Evolutionary conservation across 805 yeast species (phyloP), one percentile per base, ranked within the genome.

Genomic region (Henningerozyma blattae): DNA sequence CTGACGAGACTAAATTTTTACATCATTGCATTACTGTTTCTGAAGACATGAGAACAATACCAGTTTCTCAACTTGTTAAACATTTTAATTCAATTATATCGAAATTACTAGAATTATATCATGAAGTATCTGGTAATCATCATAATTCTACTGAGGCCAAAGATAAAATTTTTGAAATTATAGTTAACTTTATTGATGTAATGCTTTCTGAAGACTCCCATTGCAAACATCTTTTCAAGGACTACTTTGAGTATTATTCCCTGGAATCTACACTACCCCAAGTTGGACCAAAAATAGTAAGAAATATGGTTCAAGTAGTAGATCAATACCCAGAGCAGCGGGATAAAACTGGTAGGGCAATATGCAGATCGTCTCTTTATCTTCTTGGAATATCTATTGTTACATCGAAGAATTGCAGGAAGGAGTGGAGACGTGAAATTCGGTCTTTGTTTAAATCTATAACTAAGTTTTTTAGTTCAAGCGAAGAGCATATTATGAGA

Each of bases 51-150:
- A 69, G 69, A 38, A 71, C 68, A 37, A 61, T 77, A 34, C 75
- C 72, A n/a, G 53, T 70, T 12, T 50, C 57, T 3, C 72, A 73
- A 29, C 58, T 75, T 33, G 62, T 77, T 34, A 77, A 74, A 45
- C 59, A 70, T 46, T 79, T 82, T 56, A 66, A 75, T n/a, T 72
- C 69, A 34, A 51, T 77, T n/a, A 51, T 76, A 37, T 37, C 48
- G 5, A 52, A 58, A 20, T 45, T 70, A 17, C 31, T 67, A 27
- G 59, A 60, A 29, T 56, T 70, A 10, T 50, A 59, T 34, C 9
- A 20, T 7, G 10, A 20, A 10, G 7, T 10, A 20, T 20, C 22
- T 20, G n/a, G n/a, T n/a, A n/a, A n/a, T n/a, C n/a, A n/a, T n/a
- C n/a, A n/a, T n/a, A n/a, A n/a, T n/a, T 7, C 7, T 7, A 7